These are phyloP conservation scores for Blepharisma stoltei DNA, from an alignment of 73 alveolate species.

Conservation along the genomic window DNA sequence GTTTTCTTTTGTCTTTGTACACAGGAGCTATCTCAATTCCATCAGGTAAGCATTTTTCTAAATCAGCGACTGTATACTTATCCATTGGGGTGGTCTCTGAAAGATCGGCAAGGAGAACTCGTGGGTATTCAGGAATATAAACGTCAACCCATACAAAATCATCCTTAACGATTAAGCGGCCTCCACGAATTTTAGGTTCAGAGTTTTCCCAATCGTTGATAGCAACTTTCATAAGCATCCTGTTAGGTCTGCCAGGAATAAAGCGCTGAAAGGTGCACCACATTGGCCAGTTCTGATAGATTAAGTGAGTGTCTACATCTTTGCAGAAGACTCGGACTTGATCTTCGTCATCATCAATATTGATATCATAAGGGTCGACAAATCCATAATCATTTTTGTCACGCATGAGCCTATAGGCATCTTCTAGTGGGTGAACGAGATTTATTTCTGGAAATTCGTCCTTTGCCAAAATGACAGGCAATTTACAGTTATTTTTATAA, in stretches of 20 bases:
- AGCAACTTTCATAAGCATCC: constrained; percentile 16
- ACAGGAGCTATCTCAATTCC: constrained; percentile 19
- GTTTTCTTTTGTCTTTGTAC: not conserved
- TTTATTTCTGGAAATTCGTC: constrained; percentile 3
- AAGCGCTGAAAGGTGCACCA: not conserved
- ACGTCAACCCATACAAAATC: not conserved
- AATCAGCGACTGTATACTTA: not conserved
- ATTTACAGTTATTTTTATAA: no score
- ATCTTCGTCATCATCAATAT: not conserved
- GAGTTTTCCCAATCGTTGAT: not conserved
- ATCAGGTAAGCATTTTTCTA: not conserved
- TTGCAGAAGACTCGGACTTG: not conserved
- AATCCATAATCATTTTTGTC: not conserved
- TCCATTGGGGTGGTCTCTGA: not conserved
- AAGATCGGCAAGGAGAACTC: not conserved
- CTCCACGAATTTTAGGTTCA: not conserved
- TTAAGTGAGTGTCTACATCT: not conserved
- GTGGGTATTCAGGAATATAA: not conserved
- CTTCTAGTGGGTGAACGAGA: not conserved
- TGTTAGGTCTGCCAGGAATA: constrained; percentile 23
- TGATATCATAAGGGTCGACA: not conserved
- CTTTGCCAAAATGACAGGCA: not conserved
- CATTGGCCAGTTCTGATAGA: constrained; percentile 1
- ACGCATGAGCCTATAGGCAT: not conserved
- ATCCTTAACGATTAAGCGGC: not conserved